These are phyloP conservation scores for Flaveria trinervia DNA, from an alignment of 129 eudicot species.

Conservation along the genomic window DNA sequence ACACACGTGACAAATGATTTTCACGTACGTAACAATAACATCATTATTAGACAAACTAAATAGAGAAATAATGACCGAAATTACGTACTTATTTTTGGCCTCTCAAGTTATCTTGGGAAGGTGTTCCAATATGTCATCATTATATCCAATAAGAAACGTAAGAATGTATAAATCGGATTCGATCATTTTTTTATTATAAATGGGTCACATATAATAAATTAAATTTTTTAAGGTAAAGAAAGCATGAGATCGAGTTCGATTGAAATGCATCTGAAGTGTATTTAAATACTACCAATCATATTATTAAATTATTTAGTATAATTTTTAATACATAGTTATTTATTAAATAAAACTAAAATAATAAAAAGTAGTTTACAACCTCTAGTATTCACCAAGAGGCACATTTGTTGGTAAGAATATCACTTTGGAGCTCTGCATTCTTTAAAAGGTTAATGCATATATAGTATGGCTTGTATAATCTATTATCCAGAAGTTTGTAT, in stretches of 20 bases:
- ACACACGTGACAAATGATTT: too few relatives aligned
- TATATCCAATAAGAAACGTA: too few relatives aligned
- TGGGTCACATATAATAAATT: background rate
- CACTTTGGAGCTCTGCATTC: background rate
- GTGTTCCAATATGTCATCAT: too few relatives aligned
- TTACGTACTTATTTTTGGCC: background rate
- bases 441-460: background rate
- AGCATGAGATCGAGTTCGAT: background rate
- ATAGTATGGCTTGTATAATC: background rate
- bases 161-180: too few relatives aligned
- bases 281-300: background rate
- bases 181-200: background rate
- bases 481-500: background rate
- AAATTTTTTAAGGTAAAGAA: background rate
- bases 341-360: background rate
- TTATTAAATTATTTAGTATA: background rate
- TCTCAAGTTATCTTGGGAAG: too few relatives aligned
- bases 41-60: too few relatives aligned
- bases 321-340: background rate
- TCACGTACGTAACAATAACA: too few relatives aligned
- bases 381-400: conserved; percentile 10
- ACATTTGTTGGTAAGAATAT: background rate
- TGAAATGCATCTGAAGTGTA: background rate
- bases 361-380: conserved; percentile 2
- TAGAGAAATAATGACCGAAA: too few relatives aligned